Conservation (phyloP, 1,284 basidiomycete species). For the Xanthoconium separans region DNA sequence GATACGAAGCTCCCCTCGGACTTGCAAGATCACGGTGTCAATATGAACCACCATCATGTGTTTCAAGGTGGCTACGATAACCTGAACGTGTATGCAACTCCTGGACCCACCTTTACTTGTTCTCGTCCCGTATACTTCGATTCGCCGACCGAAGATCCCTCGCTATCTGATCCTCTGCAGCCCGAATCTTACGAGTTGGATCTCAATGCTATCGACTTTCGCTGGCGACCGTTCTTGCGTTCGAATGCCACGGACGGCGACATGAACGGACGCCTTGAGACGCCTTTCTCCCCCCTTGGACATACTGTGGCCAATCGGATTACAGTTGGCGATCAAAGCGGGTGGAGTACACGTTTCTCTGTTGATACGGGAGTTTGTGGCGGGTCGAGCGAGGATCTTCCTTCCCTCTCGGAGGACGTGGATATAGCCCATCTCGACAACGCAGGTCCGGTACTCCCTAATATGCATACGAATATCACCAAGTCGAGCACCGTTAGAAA, state of each 20-base stretch:
- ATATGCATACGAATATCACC: conserved; percentile 1
- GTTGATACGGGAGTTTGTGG: conserved; percentile 10
- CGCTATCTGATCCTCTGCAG: conserved; percentile 41
- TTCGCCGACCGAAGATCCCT: conserved; percentile 51
- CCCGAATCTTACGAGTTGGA: conserved; percentile 37
- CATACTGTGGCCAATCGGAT: conserved; percentile 5
- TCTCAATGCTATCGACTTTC: conserved; percentile 48
- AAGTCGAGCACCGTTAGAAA: background rate
- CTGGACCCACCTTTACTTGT: conserved; percentile 29
- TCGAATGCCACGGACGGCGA: conserved; percentile 15
- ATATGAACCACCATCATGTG: conserved; percentile 3
- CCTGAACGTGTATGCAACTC: conserved; percentile 30
- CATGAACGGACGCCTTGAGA: background rate
- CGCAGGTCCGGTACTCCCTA: conserved; percentile 7
- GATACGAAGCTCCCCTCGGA: conserved; percentile 16
- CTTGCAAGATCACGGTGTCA: conserved; percentile 5
- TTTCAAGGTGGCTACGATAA: conserved; percentile 4
- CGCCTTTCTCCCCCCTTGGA: conserved; percentile 1
- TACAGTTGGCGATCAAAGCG: conserved; percentile 17
- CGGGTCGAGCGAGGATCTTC: conserved; percentile 16
- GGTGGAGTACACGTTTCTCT: conserved; percentile 11
- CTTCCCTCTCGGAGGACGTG: conserved; percentile 7
- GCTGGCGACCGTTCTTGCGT: conserved; percentile 45
- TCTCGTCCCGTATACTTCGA: conserved; percentile 46
- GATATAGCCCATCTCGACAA: conserved; percentile 9